Evolutionary conservation across 345 rosid genomes (phyloP), one percentile per base, ranked within the genome.

Genomic region (Eucalyptus pauciflora): DNA sequence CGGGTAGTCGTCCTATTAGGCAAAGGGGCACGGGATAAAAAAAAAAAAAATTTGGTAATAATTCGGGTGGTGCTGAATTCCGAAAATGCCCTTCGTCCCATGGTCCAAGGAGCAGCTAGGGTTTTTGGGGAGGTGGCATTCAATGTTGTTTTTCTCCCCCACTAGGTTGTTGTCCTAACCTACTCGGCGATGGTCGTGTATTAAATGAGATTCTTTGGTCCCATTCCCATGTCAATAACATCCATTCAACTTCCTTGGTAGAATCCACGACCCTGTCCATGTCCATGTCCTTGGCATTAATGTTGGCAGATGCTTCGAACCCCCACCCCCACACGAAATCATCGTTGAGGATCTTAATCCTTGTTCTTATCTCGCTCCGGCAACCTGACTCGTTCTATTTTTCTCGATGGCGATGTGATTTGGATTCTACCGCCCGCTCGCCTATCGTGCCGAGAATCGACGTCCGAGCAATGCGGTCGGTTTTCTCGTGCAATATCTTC

Each of bases 401-500:
- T 52, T 52, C 62, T 4, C 4, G 45, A 5, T 17, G 10, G 80
- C 2, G 24, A 17, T 69, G 80, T 6, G 12, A 69, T 17, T 33
- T 69, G 80, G 12, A 33, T 33, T 69, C 13, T 18, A 10, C 25
- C 1, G 0, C 12, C 2, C 25, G 20, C 25, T 52, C 13, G 1
- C 45, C 24, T 11, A 69, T 69, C 13, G 7, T 17, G 45, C 6
- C 2, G 45, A 33, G 45, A 33, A 33, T 1, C 7, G 13, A 69
- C 9, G 25, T 3, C 17, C 25, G 2, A 37, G 6, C 41, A 33
- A 9, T 9, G 24, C 1, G 13, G 13, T 13, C 7, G 6, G 1
- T 69, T 69, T 69, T 67, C 29, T 33, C 4, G 13, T 14, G 3
- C 4, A 12, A 0, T 76, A 9, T 41, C 7, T 10, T 20, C 27